Evolutionary conservation across 176 grass and related monocot genomes (phyloP).

Genomic region (Cenchrus americanus): DNA sequence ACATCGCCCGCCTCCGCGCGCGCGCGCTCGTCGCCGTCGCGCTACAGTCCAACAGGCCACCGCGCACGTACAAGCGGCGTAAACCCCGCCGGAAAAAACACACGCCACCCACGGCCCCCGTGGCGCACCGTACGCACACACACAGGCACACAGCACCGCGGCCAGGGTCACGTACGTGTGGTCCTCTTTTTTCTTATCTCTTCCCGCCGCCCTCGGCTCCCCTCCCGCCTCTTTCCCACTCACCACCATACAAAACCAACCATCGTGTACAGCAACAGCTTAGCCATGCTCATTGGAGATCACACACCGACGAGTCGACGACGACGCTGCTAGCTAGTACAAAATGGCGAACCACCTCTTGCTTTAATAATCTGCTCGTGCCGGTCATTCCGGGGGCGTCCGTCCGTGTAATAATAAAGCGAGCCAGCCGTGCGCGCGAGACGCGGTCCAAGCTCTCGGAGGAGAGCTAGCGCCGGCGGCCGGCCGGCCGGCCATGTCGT

Average conservation of each 20-base stretch:
- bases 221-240: conserved; percentile 18
- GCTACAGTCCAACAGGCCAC: conserved; percentile 10
- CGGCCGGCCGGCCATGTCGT: conserved; percentile 39
- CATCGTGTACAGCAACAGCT: conserved; percentile 28
- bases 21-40: conserved; percentile 13
- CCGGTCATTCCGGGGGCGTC: too few species aligned
- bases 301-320: conserved; percentile 12
- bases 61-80: background rate
- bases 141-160: background rate
- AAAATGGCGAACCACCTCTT: background rate
- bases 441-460: background rate
- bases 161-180: conserved; percentile 62
- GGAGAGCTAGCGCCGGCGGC: background rate
- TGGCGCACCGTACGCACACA: background rate
- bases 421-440: background rate
- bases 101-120: conserved; percentile 29
- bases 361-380: background rate
- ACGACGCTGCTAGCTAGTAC: background rate
- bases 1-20: background rate
- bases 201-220: background rate
- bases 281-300: conserved; percentile 18
- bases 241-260: conserved; percentile 50
- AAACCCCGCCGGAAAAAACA: background rate
- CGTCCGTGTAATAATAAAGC: conserved; percentile 15
- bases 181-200: conserved; percentile 93